Conservation (phyloP, 2,329 filamentous ascomycete species). For the Scytalidium lignicola region DNA sequence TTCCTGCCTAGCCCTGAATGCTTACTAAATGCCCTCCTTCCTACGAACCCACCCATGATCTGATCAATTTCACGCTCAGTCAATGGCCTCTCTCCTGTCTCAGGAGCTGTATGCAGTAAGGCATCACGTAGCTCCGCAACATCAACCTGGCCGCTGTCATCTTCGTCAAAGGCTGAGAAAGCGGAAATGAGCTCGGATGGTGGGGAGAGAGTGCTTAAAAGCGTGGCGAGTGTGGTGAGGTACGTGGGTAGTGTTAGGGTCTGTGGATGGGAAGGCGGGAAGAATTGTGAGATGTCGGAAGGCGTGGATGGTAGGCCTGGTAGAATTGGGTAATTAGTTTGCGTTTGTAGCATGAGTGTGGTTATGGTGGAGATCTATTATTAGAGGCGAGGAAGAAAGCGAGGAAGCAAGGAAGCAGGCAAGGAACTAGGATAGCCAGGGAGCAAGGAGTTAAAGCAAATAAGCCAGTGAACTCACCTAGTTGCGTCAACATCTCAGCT, state of each 20-base stretch:
- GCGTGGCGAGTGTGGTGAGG: slow-evolving; percentile 72
- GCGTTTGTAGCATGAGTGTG: neutral
- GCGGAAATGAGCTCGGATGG: slow-evolving; percentile 79
- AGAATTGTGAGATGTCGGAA: slow-evolving; percentile 73
- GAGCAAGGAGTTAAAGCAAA: neutral
- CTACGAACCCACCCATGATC: slow-evolving; percentile 82
- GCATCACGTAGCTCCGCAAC: slow-evolving; percentile 77
- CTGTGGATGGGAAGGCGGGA: slow-evolving; percentile 65
- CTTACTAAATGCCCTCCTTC: slow-evolving; percentile 75
- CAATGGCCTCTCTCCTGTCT: slow-evolving; percentile 59
- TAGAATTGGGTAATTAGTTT: slow-evolving; percentile 8
- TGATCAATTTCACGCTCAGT: slow-evolving; percentile 75
- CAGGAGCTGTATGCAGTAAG: slow-evolving; percentile 73
- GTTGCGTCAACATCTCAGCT: slow-evolving; percentile 77
- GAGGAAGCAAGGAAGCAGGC: no score
- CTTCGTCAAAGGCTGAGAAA: slow-evolving; percentile 91
- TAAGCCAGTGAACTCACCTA: slow-evolving; percentile 49
- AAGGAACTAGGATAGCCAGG: no score
- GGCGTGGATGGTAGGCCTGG: slow-evolving; percentile 68
- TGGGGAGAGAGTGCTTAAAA: slow-evolving; percentile 70
- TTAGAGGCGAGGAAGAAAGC: no score
- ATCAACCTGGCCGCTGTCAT: slow-evolving; percentile 91
- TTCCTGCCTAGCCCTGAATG: slow-evolving; percentile 48
- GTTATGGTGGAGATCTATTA: no score
- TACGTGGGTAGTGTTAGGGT: slow-evolving; percentile 82